A percentile compares a stretch with the other conserved stretches of the same genome.
Conservation (phyloP, 768 basidiomycete species). For the Leccinellum albellum region DNA sequence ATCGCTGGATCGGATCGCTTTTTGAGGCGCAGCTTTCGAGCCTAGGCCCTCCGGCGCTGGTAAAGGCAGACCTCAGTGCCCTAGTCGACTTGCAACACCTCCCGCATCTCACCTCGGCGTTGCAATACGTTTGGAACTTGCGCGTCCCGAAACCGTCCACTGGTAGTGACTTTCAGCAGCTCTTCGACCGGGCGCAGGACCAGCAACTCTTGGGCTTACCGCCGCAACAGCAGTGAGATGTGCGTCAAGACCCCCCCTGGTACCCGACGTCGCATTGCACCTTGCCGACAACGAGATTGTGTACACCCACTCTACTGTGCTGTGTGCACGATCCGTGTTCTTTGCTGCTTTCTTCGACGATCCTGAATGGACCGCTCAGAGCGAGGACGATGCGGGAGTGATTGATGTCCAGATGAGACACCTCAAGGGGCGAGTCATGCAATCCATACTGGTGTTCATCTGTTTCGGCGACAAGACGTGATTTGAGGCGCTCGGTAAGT, state of each 20-base stretch:
- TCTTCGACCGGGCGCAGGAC: conserved; percentile 38
- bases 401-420: conserved; percentile 71
- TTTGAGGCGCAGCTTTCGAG: conserved; percentile 39
- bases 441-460: conserved; percentile 69
- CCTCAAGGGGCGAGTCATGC: conserved; percentile 68
- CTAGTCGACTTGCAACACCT: conserved; percentile 62
- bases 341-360: conserved; percentile 84
- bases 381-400: conserved; percentile 52
- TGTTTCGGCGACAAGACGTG: conserved; percentile 72
- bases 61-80: conserved; percentile 61
- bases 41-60: conserved; percentile 40
- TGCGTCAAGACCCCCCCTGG: conserved; percentile 28
- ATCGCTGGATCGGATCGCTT: conserved; percentile 54
- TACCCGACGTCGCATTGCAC: conserved; percentile 68
- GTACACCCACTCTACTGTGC: conserved; percentile 64
- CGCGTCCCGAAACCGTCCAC: conserved; percentile 48
- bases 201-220: background rate
- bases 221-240: conserved; percentile 4
- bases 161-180: conserved; percentile 41
- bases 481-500: conserved; percentile 68
- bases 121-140: conserved; percentile 58
- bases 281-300: conserved; percentile 68
- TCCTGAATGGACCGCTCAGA: conserved; percentile 69
- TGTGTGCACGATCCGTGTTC: conserved; percentile 81
- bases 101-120: conserved; percentile 45